phyloP scores from a whole-genome alignment of 768 basidiomycete genomes.

The Coprinopsis strossmayeri region DNA sequence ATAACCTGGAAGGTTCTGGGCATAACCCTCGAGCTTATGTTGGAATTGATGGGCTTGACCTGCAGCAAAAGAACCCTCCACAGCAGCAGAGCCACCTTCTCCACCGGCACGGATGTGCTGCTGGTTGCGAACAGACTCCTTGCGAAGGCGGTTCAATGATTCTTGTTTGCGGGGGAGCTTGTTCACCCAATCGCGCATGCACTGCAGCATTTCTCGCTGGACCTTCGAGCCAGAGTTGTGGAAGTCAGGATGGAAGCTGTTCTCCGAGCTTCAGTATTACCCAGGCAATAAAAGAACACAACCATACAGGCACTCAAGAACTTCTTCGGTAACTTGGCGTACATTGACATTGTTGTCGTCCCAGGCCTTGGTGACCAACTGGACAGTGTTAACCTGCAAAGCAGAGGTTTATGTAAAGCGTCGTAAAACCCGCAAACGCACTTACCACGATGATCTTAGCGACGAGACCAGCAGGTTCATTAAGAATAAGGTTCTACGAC shows the following conservation, averaged over 20 bases:
- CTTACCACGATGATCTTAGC: slow-evolving; percentile 64
- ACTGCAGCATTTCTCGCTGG: slow-evolving; percentile 72
- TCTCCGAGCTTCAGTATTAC: slow-evolving; percentile 17
- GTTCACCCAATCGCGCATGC: slow-evolving; percentile 56
- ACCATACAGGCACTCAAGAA: slow-evolving; percentile 60
- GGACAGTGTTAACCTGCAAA: slow-evolving; percentile 54
- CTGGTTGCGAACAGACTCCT: slow-evolving; percentile 64
- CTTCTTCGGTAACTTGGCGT: slow-evolving; percentile 50
- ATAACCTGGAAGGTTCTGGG: slow-evolving; percentile 41
- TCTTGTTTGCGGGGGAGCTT: slow-evolving; percentile 41
- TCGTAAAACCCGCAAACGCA: slow-evolving; percentile 4
- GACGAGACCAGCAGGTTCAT: slow-evolving; percentile 75
- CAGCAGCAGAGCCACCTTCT: slow-evolving; percentile 39
- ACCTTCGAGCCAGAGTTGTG: slow-evolving; percentile 55
- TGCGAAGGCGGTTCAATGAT: slow-evolving; percentile 51
- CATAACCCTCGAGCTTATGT: slow-evolving; percentile 39
- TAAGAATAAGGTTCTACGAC: slow-evolving; percentile 64
- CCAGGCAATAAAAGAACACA: background rate
- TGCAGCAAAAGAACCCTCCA: slow-evolving; percentile 43
- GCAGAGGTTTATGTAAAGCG: background rate
- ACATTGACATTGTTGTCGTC: slow-evolving; percentile 61
- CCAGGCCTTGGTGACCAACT: slow-evolving; percentile 73
- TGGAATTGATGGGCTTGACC: slow-evolving; percentile 44
- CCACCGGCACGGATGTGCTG: slow-evolving; percentile 58
- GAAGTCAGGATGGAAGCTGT: slow-evolving; percentile 79